A percentile compares a stretch with the other conserved stretches of the same genome.
phyloP scores from a whole-genome alignment of 73 alveolate genomes.

The Stentor roeselii region DNA sequence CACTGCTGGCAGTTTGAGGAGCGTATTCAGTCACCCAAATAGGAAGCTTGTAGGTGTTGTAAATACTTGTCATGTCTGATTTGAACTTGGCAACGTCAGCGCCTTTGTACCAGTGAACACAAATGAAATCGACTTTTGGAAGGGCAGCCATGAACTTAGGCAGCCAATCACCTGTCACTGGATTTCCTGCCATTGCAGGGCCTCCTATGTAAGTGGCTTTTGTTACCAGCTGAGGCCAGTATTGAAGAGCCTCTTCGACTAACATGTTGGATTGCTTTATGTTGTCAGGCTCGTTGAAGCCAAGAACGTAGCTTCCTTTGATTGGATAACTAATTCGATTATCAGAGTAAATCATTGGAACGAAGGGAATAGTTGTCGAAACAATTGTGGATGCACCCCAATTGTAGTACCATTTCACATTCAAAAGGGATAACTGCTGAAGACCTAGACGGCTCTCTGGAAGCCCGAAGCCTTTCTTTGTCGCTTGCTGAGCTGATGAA shows the following conservation, averaged over 20 bases:
- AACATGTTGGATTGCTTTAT: neutral
- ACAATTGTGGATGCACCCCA: too few species aligned
- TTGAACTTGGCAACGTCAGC: slow-evolving; percentile 29
- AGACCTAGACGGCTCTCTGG: too few species aligned
- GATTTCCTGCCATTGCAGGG: slow-evolving; percentile 33
- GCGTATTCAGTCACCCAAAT: slow-evolving; percentile 38
- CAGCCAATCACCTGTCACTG: slow-evolving; percentile 29
- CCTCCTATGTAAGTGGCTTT: slow-evolving; percentile 23
- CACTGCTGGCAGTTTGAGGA: slow-evolving; percentile 12
- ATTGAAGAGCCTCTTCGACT: slow-evolving; percentile 24
- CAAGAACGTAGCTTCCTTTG: slow-evolving; percentile 7
- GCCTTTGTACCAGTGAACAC: slow-evolving; percentile 38
- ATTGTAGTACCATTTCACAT: too few species aligned
- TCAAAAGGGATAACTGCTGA: too few species aligned
- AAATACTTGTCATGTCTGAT: slow-evolving; percentile 15
- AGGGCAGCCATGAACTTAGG: slow-evolving; percentile 31
- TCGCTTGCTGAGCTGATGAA: too few species aligned
- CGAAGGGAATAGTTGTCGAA: too few species aligned
- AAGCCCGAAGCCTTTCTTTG: too few species aligned
- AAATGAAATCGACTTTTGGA: slow-evolving; percentile 27
- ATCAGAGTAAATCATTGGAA: too few species aligned
- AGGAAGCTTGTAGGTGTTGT: slow-evolving; percentile 35
- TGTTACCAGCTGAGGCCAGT: slow-evolving; percentile 27
- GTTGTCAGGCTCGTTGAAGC: slow-evolving; percentile 35
- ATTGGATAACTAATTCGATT: too few species aligned